These are phyloP conservation scores for Lenwebbia sp. DNA, from an alignment of 345 rosid genomes.

Conservation along the genomic window DNA sequence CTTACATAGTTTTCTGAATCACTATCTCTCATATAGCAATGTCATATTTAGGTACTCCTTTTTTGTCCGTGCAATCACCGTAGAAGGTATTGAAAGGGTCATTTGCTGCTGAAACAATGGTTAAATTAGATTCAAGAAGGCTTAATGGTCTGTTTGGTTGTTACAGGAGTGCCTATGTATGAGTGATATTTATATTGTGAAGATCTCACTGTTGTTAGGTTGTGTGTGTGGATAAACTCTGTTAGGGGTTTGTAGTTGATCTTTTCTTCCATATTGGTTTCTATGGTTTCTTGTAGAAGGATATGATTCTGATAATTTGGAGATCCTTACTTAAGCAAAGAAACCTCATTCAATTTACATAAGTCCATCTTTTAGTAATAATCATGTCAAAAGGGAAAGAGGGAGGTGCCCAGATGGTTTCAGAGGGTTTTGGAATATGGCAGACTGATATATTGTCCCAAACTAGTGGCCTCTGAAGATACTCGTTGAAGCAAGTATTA, in stretches of 20 bases:
- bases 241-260: not conserved
- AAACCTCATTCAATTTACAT: not conserved
- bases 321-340: not conserved
- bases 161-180: not conserved
- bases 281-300: not conserved
- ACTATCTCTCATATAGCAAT: not conserved
- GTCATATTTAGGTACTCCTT: not conserved
- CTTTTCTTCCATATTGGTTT: not conserved
- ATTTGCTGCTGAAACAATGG: not conserved
- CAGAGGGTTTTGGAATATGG: not conserved
- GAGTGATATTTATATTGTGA: not conserved
- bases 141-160: not conserved
- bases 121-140: not conserved
- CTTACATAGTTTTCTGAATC: not conserved
- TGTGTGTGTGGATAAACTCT: not conserved
- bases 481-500: not conserved
- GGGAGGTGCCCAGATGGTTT: not conserved
- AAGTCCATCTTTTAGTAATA: not conserved
- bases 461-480: not conserved
- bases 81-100: not conserved
- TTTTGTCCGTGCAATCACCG: not conserved
- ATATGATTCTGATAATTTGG: not conserved
- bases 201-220: not conserved
- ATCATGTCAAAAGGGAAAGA: not conserved
- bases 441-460: not conserved